Conservation (phyloP, 2,329 filamentous ascomycete species). For the Rhinocladiella similis region DNA sequence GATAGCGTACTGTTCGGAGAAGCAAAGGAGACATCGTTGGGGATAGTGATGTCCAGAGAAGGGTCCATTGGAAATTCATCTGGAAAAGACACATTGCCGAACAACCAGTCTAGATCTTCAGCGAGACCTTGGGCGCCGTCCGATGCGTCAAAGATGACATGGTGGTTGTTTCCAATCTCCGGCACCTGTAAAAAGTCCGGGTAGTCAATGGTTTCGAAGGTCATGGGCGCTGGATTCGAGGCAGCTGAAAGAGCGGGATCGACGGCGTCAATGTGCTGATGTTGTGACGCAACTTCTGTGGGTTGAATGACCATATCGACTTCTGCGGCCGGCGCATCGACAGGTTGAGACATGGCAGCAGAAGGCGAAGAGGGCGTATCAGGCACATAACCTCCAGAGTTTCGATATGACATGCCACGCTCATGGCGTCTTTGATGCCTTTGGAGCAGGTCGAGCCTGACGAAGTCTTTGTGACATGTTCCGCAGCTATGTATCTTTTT, state of each 20-base stretch:
- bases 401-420: constrained; percentile 32
- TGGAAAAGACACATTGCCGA: constrained; percentile 27
- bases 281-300: background rate
- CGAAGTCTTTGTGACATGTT: constrained; percentile 30
- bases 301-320: background rate
- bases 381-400: constrained; percentile 26
- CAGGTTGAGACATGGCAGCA: background rate
- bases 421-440: constrained; percentile 33
- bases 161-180: background rate
- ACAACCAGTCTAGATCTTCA: constrained; percentile 31
- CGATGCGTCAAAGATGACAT: constrained; percentile 28
- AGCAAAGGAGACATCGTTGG: constrained; percentile 20
- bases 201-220: background rate
- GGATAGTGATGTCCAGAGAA: constrained; percentile 3
- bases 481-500: constrained; percentile 9
- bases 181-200: constrained; percentile 3
- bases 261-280: background rate
- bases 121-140: constrained; percentile 25
- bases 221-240: background rate
- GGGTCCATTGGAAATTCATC: constrained; percentile 18
- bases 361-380: background rate
- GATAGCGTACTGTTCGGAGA: constrained; percentile 19
- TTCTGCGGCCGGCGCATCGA: background rate
- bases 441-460: constrained; percentile 30
- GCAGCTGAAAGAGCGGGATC: background rate